phyloP scores from a whole-genome alignment of 768 basidiomycete species.

The Crucibulum laeve region DNA sequence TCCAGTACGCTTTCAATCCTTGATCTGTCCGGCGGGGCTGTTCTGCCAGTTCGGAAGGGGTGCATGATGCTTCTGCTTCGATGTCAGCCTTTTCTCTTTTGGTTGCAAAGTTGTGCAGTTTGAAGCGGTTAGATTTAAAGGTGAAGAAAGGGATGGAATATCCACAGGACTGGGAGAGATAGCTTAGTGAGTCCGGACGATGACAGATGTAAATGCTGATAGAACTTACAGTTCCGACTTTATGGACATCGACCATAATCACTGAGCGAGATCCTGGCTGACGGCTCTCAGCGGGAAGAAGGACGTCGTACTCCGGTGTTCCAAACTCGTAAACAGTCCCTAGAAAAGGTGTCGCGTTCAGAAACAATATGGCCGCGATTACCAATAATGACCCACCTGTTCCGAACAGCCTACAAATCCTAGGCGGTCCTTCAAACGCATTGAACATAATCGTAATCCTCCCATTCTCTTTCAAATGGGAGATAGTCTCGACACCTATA shows the following conservation, averaged over 20 bases:
- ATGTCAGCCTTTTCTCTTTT: slow-evolving; percentile 33
- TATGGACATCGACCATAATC: slow-evolving; percentile 53
- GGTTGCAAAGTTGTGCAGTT: slow-evolving; percentile 33
- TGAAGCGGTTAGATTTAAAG: slow-evolving; percentile 44
- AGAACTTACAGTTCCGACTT: slow-evolving; percentile 36
- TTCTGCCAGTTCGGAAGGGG: background rate
- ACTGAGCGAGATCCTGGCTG: slow-evolving; percentile 51
- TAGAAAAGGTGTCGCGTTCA: slow-evolving; percentile 11
- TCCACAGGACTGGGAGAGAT: slow-evolving; percentile 47
- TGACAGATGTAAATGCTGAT: background rate
- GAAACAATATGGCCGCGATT: background rate
- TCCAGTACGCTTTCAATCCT: slow-evolving; percentile 51
- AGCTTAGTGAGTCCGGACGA: background rate
- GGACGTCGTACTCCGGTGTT: slow-evolving; percentile 44
- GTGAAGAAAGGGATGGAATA: slow-evolving; percentile 51
- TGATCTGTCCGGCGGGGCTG: slow-evolving; percentile 18
- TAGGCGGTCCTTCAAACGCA: slow-evolving; percentile 57
- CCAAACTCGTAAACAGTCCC: slow-evolving; percentile 56
- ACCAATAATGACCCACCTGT: slow-evolving; percentile 29
- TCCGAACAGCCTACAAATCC: slow-evolving; percentile 57
- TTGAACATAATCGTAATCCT: slow-evolving; percentile 59
- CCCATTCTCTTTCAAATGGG: slow-evolving; percentile 61
- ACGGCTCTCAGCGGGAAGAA: slow-evolving; percentile 39
- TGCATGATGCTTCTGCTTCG: slow-evolving; percentile 11
- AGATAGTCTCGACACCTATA: slow-evolving; percentile 52